Percentiles rank a stretch among this genome's conserved stretches.
phyloP scores from a whole-genome alignment of 495 filamentous ascomycete genomes.

The Penicillium riverlandense region DNA sequence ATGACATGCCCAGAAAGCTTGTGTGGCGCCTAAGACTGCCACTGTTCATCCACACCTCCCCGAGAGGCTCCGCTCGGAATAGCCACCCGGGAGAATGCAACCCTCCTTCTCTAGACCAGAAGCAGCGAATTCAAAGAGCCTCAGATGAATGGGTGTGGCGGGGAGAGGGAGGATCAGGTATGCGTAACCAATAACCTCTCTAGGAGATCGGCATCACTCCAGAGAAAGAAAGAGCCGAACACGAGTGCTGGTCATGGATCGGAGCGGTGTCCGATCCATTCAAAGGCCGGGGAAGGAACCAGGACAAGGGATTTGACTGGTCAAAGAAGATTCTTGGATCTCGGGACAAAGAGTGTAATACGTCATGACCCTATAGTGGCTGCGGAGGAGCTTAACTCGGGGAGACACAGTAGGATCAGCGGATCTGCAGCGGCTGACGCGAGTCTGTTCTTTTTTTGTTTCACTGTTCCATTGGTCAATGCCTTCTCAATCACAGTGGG shows the following conservation, averaged over 20 bases:
- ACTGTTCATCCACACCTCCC: constrained; percentile 9
- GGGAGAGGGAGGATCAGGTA: constrained; percentile 13
- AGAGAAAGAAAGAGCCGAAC: neutral
- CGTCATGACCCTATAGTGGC: constrained; percentile 9
- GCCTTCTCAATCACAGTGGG: neutral
- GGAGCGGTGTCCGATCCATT: constrained; percentile 10
- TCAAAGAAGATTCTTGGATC: neutral
- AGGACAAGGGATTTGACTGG: constrained; percentile 1
- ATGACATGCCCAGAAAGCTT: constrained; percentile 12
- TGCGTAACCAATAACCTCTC: constrained; percentile 13
- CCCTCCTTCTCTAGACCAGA: constrained; percentile 27
- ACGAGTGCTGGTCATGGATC: constrained; percentile 7
- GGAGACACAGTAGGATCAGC: constrained; percentile 15
- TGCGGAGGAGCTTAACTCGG: constrained; percentile 8
- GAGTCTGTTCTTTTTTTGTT: neutral
- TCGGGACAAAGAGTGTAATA: too few species aligned
- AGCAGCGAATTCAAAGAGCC: constrained; percentile 12
- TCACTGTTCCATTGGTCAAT: constrained; percentile 1
- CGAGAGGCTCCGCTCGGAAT: constrained; percentile 13
- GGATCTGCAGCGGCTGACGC: neutral
- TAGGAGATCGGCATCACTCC: constrained; percentile 1
- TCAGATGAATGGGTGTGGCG: constrained; percentile 21
- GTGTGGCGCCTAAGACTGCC: constrained; percentile 18
- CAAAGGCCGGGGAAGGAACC: constrained; percentile 6
- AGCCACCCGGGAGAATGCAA: constrained; percentile 37